Conservation (phyloP, 176 grass and related monocot species). For the Guadua angustifolia region DNA sequence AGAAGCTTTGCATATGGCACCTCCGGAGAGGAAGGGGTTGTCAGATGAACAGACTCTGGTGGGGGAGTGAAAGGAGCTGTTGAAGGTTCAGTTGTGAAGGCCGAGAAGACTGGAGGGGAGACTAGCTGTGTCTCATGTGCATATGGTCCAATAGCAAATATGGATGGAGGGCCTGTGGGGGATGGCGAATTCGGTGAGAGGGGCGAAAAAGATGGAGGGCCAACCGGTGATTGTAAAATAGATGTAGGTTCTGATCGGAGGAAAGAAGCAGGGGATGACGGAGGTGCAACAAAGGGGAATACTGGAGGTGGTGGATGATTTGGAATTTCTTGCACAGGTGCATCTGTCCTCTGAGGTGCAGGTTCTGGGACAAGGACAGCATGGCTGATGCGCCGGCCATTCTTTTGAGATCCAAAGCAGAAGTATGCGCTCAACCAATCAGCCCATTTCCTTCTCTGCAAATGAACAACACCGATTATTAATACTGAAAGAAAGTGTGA, state of each 20-base stretch:
- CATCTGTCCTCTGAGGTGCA: constrained; percentile 57
- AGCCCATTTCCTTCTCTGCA: constrained; percentile 90
- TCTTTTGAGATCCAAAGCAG: constrained; percentile 92
- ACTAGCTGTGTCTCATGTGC: constrained; percentile 96
- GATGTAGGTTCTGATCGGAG: constrained; percentile 84
- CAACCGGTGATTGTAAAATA: constrained; percentile 68
- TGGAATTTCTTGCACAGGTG: constrained; percentile 53
- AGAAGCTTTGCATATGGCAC: constrained; percentile 94
- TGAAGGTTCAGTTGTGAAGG: constrained; percentile 95
- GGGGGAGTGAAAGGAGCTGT: constrained; percentile 93
- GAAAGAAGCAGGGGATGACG: constrained; percentile 88
- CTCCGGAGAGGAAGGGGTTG: constrained; percentile 96
- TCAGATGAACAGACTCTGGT: constrained; percentile 83
- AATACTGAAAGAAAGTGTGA: constrained; percentile 14
- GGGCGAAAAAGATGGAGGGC: constrained; percentile 60
- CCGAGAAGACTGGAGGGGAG: constrained; percentile 86
- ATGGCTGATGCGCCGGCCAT: constrained; percentile 67
- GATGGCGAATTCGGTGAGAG: constrained; percentile 66
- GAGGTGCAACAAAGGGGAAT: constrained; percentile 83
- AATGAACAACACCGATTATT: constrained; percentile 30
- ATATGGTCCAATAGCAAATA: constrained; percentile 92
- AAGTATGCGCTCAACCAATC: constrained; percentile 76
- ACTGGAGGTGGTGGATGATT: constrained; percentile 58
- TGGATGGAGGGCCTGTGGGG: constrained; percentile 58
- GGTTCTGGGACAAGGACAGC: constrained; percentile 77